Percentiles rank a stretch among this genome's conserved stretches.
Conservation (phyloP, 2,329 filamentous ascomycete species). For the Arthrocladium fulminans region DNA sequence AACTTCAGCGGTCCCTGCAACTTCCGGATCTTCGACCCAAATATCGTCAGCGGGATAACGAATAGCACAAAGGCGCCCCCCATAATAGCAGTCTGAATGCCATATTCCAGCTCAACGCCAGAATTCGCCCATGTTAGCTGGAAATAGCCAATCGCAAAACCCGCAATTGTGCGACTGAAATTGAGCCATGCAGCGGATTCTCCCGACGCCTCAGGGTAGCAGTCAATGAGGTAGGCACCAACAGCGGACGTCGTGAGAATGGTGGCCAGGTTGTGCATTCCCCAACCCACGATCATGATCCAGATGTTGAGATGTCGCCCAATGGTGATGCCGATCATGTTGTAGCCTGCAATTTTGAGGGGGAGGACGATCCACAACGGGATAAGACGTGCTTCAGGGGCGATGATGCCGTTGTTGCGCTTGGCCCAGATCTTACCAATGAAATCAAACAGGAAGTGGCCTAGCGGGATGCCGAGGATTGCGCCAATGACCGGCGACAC, state of each 20-base stretch:
- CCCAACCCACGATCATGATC: slow-evolving; percentile 40
- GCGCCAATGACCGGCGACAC: slow-evolving; percentile 47
- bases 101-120: slow-evolving; percentile 36
- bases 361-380: slow-evolving; percentile 39
- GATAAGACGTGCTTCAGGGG: slow-evolving; percentile 47
- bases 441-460: slow-evolving; percentile 48
- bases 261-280: slow-evolving; percentile 46
- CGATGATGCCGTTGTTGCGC: slow-evolving; percentile 42
- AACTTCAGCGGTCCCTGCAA: slow-evolving; percentile 30
- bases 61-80: slow-evolving; percentile 29
- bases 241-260: slow-evolving; percentile 47
- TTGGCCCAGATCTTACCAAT: slow-evolving; percentile 39
- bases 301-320: slow-evolving; percentile 42
- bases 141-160: slow-evolving; percentile 35
- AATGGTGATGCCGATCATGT: slow-evolving; percentile 40
- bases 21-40: slow-evolving; percentile 29
- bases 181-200: slow-evolving; percentile 46
- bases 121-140: slow-evolving; percentile 43
- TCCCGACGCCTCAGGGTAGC: slow-evolving; percentile 44
- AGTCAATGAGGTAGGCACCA: slow-evolving; percentile 44
- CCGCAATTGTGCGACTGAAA: slow-evolving; percentile 39
- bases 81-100: slow-evolving; percentile 38
- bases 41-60: slow-evolving; percentile 27
- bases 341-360: slow-evolving; percentile 37
- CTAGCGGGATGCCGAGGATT: slow-evolving; percentile 42